These are phyloP conservation scores for Draba incana DNA, from an alignment of 345 rosid species.

Conservation along the genomic window DNA sequence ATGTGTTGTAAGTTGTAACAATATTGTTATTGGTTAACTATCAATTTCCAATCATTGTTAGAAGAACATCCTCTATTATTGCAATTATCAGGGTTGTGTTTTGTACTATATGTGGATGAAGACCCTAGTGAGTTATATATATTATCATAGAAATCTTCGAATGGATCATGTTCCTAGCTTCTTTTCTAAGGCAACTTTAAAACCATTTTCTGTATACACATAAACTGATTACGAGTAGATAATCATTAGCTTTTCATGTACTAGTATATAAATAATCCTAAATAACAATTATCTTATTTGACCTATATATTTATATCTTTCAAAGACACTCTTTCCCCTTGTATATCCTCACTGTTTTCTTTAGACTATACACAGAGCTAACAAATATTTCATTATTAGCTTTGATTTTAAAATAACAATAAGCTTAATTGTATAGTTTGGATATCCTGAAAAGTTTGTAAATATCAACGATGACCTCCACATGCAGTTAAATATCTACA, in stretches of 20 bases:
- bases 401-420: not conserved
- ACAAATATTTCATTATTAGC: not conserved
- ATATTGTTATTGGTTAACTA: constrained; percentile 33
- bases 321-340: not conserved
- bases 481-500: constrained; percentile 34
- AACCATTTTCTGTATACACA: not conserved
- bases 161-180: constrained; percentile 33
- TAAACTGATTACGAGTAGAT: not conserved
- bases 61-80: constrained; percentile 36
- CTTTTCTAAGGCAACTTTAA: constrained; percentile 31
- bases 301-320: not conserved
- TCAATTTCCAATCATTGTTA: constrained; percentile 28
- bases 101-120: constrained; percentile 20
- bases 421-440: not conserved
- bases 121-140: constrained; percentile 24
- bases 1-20: constrained; percentile 39
- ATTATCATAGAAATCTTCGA: constrained; percentile 22
- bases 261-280: not conserved
- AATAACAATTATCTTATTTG: not conserved
- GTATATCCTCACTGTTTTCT: constrained; percentile 10
- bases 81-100: constrained; percentile 22
- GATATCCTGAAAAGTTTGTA: not conserved
- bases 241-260: constrained; percentile 15
- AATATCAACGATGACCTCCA: constrained; percentile 20
- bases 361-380: not conserved